Conservation (phyloP, 495 filamentous ascomycete species). For the Daldinia vernicosa region DNA sequence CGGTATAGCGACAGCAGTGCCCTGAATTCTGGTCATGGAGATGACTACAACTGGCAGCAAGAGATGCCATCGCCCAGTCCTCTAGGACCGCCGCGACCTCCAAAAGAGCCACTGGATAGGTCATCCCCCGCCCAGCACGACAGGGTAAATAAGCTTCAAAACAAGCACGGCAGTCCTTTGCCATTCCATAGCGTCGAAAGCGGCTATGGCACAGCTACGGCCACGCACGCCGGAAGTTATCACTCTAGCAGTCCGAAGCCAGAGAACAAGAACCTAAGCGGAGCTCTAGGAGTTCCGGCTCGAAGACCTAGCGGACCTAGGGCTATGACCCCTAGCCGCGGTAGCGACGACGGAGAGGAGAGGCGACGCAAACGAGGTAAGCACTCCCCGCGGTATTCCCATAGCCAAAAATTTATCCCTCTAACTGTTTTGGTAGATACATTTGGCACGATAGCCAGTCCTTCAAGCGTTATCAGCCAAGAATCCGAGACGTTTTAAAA, state of each 20-base stretch:
- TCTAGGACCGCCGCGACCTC: conserved; percentile 57
- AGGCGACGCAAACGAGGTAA: conserved; percentile 62
- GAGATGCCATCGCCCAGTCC: conserved; percentile 49
- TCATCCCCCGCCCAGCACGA: conserved; percentile 44
- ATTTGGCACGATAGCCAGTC: conserved; percentile 59
- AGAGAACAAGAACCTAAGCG: conserved; percentile 60
- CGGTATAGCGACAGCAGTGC: conserved; percentile 57
- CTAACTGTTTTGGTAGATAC: conserved; percentile 54
- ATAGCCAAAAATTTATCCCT: background rate
- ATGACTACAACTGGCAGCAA: conserved; percentile 57
- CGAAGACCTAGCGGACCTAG: conserved; percentile 61
- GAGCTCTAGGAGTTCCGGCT: conserved; percentile 51
- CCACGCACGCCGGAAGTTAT: conserved; percentile 56
- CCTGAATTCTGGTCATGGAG: conserved; percentile 39
- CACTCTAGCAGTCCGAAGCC: conserved; percentile 51
- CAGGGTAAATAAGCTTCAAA: conserved; percentile 55
- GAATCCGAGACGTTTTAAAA: conserved; percentile 65
- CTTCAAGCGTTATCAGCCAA: conserved; percentile 48
- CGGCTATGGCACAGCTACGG: conserved; percentile 56
- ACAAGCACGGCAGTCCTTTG: conserved; percentile 51
- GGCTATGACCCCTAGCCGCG: conserved; percentile 60
- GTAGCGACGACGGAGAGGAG: conserved; percentile 51
- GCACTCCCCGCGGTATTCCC: background rate
- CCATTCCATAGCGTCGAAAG: conserved; percentile 60
- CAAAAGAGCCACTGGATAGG: conserved; percentile 60